Evolutionary conservation across 257 asterid species (phyloP), one percentile per base, ranked within the genome.

Genomic region (Vinca minor): DNA sequence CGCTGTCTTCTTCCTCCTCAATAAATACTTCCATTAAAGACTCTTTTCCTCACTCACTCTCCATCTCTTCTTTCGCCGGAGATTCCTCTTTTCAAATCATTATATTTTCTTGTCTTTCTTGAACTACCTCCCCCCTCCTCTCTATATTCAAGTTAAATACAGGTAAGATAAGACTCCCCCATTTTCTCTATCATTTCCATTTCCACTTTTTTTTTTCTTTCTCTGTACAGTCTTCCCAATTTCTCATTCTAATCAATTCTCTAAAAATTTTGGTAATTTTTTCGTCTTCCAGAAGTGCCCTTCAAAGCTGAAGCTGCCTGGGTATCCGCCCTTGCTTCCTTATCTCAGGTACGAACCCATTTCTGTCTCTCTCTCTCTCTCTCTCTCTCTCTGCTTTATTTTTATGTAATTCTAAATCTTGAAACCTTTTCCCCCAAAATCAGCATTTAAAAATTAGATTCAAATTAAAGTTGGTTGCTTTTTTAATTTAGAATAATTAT

Each of bases 31-130:
- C 57, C 69, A 31, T 25, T 32, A 36, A n/a, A n/a, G n/a, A n/a
- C n/a, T n/a, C n/a, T n/a, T n/a, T n/a, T n/a, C n/a, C n/a, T n/a
- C n/a, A n/a, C n/a, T n/a, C n/a, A n/a, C n/a, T n/a, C n/a, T n/a
- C n/a, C n/a, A n/a, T n/a, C n/a, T n/a, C n/a, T n/a, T n/a, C n/a
- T n/a, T n/a, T n/a, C n/a, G n/a, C n/a, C n/a, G n/a, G n/a, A n/a
- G n/a, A n/a, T n/a, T n/a, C n/a, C n/a, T n/a, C n/a, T n/a, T 34
- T 7, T 47, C 72, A 52, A 69, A 69, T 69, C 68, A 62, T 69
- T 62, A 25, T 48, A 62, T 62, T 62, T 62, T 65, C 66, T 71
- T 71, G 76, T 71, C 76, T 71, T 44, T 58, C 49, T 39, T 20
- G 25, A 38, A 50, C 56, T 35, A 13, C 28, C 74, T 39, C 45